Conservation (phyloP, 257 asterid genomes). For the Osmanthus fragrans region DNA sequence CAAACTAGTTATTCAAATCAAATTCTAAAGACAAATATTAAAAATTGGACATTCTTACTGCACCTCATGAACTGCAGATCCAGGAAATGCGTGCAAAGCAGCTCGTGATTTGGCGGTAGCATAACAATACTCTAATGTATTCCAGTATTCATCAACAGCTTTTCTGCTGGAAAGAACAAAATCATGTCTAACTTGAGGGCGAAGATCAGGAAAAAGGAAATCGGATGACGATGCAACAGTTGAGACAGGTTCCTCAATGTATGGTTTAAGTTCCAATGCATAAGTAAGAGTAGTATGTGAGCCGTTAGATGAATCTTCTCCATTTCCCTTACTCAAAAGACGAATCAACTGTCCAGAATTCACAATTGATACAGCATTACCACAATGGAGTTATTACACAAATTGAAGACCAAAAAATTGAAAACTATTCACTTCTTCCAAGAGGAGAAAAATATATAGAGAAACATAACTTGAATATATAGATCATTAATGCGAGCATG, state of each 20-base stretch:
- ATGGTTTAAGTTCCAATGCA: constrained; percentile 90
- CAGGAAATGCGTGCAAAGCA: constrained; percentile 94
- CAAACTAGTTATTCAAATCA: constrained; percentile 13
- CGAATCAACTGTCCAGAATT: constrained; percentile 79
- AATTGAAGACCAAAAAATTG: constrained; percentile 21
- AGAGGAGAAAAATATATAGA: constrained; percentile 1
- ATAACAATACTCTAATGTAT: constrained; percentile 86
- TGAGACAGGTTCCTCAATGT: constrained; percentile 88
- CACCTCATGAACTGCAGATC: constrained; percentile 90
- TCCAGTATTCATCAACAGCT: constrained; percentile 92
- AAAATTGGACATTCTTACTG: constrained; percentile 15
- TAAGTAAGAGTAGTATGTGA: constrained; percentile 63
- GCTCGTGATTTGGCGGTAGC: constrained; percentile 74
- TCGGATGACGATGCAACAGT: constrained; percentile 42
- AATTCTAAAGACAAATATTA: constrained; percentile 7
- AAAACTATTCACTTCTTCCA: constrained; percentile 16
- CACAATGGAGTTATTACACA: constrained; percentile 22
- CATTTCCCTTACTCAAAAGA: constrained; percentile 56
- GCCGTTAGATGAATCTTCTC: constrained; percentile 51
- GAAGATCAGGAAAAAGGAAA: constrained; percentile 64
- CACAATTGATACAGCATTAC: constrained; percentile 29
- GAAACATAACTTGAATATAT: background rate
- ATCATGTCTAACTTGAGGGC: constrained; percentile 93
- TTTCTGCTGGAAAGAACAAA: constrained; percentile 79
- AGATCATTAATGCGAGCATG: background rate